These are phyloP conservation scores for Bassia scoparia DNA, from an alignment of 148 eudicot species.

Conservation along the genomic window DNA sequence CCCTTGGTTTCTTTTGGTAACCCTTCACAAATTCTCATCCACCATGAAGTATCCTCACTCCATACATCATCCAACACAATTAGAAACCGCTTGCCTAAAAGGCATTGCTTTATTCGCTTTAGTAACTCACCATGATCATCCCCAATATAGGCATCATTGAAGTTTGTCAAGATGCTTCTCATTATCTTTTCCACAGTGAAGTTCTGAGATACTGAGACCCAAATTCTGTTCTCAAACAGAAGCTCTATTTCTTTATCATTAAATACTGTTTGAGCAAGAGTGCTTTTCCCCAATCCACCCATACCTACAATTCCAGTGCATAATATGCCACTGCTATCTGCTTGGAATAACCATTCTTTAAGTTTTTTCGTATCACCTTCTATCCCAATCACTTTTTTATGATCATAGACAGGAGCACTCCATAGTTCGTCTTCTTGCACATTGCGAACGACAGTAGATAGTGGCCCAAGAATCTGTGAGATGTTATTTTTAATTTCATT, in stretches of 20 bases:
- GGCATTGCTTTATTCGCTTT: conserved; percentile 44
- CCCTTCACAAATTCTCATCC: conserved; percentile 37
- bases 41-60: conserved; percentile 41
- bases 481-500: conserved; percentile 32
- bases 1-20: conserved; percentile 47
- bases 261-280: conserved; percentile 46
- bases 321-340: conserved; percentile 32
- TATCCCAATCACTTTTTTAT: conserved; percentile 46
- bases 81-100: conserved; percentile 44
- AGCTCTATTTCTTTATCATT: conserved; percentile 38
- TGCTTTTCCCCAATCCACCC: conserved; percentile 60
- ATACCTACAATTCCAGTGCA: conserved; percentile 51
- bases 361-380: conserved; percentile 47
- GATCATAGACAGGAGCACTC: conserved; percentile 53
- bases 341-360: conserved; percentile 45
- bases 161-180: conserved; percentile 45
- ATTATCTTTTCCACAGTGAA: conserved; percentile 41
- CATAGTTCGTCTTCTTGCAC: conserved; percentile 32
- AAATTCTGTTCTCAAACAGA: conserved; percentile 47
- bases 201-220: conserved; percentile 58
- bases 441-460: conserved; percentile 14
- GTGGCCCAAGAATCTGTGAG: conserved; percentile 27
- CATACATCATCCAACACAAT: conserved; percentile 62
- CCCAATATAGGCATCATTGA: conserved; percentile 47
- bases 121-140: conserved; percentile 40